Evolutionary conservation across 1,284 basidiomycete species (phyloP).

Genomic region (Pseudozyma thailandica): DNA sequence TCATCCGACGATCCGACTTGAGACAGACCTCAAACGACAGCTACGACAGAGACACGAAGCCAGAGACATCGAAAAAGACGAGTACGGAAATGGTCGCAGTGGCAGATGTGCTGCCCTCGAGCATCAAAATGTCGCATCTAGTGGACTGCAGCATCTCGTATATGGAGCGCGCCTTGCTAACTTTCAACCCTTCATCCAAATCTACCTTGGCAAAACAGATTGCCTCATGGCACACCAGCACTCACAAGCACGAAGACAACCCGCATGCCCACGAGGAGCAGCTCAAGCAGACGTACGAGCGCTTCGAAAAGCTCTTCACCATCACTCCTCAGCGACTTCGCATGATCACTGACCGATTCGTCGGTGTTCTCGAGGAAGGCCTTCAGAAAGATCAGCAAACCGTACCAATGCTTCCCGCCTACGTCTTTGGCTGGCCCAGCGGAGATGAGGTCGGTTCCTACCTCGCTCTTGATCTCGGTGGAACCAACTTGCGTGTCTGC

Average conservation of each 20-base stretch:
- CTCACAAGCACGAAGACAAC: slow-evolving; percentile 55
- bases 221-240: slow-evolving; percentile 61
- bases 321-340: slow-evolving; percentile 62
- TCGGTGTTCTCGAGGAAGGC: slow-evolving; percentile 88
- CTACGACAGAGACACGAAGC: too few relatives aligned
- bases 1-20: not conserved
- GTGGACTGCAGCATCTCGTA: slow-evolving; percentile 17
- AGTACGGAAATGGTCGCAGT: slow-evolving; percentile 7
- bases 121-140: slow-evolving; percentile 22
- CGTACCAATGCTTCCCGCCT: slow-evolving; percentile 96
- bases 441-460: slow-evolving; percentile 89
- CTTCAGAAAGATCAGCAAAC: slow-evolving; percentile 84
- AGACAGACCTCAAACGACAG: too few relatives aligned
- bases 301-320: slow-evolving; percentile 60
- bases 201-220: slow-evolving; percentile 42
- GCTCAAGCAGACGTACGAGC: slow-evolving; percentile 50
- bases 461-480: slow-evolving; percentile 92
- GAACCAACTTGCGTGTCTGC: slow-evolving; percentile 95
- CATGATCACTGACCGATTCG: slow-evolving; percentile 89
- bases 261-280: slow-evolving; percentile 55
- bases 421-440: slow-evolving; percentile 94
- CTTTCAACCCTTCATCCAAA: slow-evolving; percentile 7
- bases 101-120: slow-evolving; percentile 1
- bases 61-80: not conserved
- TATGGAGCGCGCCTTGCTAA: slow-evolving; percentile 27